A percentile compares a stretch with the other conserved stretches of the same genome.
phyloP scores from a whole-genome alignment of 352 stramenopile species.

The Pythium chondricola region DNA sequence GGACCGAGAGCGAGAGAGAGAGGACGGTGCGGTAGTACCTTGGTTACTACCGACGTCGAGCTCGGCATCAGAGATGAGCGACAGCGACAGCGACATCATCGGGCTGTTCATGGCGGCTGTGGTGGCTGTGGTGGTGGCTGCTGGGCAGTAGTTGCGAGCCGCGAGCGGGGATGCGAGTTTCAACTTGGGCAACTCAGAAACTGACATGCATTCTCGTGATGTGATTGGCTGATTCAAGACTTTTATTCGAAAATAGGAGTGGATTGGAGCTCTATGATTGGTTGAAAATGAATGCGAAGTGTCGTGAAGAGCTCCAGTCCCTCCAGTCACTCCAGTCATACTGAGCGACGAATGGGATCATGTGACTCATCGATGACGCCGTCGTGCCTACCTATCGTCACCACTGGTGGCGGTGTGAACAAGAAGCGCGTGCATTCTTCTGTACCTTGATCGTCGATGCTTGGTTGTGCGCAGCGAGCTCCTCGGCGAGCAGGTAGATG shows the following conservation, averaged over 20 bases:
- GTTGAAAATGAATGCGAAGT: neutral
- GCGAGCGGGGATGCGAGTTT: too few species aligned
- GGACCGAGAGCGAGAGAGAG: conserved; percentile 10
- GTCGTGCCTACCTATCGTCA: too few species aligned
- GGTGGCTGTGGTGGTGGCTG: too few species aligned
- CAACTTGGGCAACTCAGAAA: conserved; percentile 5
- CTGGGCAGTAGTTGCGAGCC: too few species aligned
- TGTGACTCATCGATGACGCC: neutral
- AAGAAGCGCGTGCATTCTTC: neutral
- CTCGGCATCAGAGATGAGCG: neutral
- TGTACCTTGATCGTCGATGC: neutral
- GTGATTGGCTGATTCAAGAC: too few species aligned
- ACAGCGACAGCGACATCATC: too few species aligned
- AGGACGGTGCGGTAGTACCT: too few species aligned
- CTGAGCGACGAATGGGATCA: too few species aligned
- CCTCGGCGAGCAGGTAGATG: conserved; percentile 40
- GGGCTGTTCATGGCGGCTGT: conserved; percentile 1
- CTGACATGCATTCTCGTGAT: conserved; percentile 12
- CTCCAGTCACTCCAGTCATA: too few species aligned
- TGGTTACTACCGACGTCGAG: conserved; percentile 10
- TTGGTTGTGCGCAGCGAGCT: conserved; percentile 15
- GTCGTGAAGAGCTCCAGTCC: too few species aligned
- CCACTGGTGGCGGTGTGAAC: neutral
- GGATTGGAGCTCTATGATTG: conserved; percentile 2
- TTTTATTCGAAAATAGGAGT: too few species aligned